Conservation (phyloP, 331 rosid species). For the Pyracantha coccinea region DNA sequence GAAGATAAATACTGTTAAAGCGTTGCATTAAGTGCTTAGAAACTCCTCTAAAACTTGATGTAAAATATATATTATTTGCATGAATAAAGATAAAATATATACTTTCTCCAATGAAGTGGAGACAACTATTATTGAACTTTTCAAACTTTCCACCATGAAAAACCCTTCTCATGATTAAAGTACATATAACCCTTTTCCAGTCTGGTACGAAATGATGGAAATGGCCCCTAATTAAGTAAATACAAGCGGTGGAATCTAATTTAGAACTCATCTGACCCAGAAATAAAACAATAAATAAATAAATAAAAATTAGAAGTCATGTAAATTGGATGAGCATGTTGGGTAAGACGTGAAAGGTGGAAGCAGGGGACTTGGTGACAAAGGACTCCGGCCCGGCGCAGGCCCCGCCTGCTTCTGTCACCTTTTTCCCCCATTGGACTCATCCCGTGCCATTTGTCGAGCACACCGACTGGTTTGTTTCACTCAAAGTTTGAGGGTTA, state of each 20-base stretch:
- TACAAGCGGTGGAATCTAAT: neutral
- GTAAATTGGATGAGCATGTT: too few relatives aligned
- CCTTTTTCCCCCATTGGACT: neutral
- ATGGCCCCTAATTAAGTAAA: neutral
- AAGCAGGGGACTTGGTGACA: too few relatives aligned
- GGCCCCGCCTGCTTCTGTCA: too few relatives aligned
- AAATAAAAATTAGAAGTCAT: neutral
- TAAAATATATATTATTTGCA: neutral
- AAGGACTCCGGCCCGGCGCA: too few relatives aligned
- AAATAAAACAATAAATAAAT: neutral
- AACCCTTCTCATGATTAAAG: neutral
- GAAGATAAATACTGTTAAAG: too few relatives aligned
- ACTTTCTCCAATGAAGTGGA: neutral
- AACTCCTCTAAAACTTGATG: neutral
- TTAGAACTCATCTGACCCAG: neutral
- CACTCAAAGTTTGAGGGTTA: neutral
- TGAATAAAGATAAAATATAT: neutral
- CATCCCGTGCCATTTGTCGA: neutral
- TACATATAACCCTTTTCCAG: neutral
- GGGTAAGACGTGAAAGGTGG: too few relatives aligned
- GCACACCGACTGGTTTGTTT: neutral
- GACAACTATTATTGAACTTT: neutral
- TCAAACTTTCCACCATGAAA: too few relatives aligned
- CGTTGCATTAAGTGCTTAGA: neutral
- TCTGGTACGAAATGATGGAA: neutral